These are phyloP conservation scores for Penicillium sp. DNA, from an alignment of 2,329 filamentous ascomycete species.

Conservation along the genomic window DNA sequence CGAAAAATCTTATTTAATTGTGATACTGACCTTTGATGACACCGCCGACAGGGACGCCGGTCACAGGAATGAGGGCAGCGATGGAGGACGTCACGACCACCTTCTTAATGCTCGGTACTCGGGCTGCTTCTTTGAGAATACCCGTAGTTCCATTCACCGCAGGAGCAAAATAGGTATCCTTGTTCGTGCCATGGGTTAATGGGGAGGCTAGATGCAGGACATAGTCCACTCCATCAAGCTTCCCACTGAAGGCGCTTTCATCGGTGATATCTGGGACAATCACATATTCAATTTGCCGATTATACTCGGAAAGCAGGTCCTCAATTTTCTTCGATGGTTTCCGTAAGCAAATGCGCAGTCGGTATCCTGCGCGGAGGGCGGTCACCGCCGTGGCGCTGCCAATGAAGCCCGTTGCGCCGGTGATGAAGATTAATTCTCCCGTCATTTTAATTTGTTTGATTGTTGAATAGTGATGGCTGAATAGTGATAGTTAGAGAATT, in stretches of 20 bases:
- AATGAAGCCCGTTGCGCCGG: slow-evolving; percentile 32
- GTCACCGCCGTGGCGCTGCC: slow-evolving; percentile 25
- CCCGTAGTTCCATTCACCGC: slow-evolving; percentile 26
- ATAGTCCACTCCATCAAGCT: slow-evolving; percentile 28
- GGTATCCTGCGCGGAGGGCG: slow-evolving; percentile 27
- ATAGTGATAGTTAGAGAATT: neutral
- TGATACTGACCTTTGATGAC: slow-evolving; percentile 21
- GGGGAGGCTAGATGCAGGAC: slow-evolving; percentile 33
- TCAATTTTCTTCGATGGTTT: slow-evolving; percentile 18
- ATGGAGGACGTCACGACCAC: slow-evolving; percentile 28
- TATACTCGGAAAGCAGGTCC: slow-evolving; percentile 15
- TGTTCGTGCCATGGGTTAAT: slow-evolving; percentile 20
- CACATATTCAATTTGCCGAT: slow-evolving; percentile 22
- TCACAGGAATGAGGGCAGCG: slow-evolving; percentile 22
- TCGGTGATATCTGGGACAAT: slow-evolving; percentile 24
- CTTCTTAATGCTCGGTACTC: slow-evolving; percentile 26
- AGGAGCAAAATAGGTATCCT: slow-evolving; percentile 24
- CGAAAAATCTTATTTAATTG: neutral
- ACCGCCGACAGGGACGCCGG: slow-evolving; percentile 22
- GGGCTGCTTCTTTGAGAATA: slow-evolving; percentile 22
- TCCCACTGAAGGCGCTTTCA: slow-evolving; percentile 15
- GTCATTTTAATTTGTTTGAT: neutral
- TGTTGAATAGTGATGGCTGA: too few species aligned
- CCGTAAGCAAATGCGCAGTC: slow-evolving; percentile 26
- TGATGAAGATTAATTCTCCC: slow-evolving; percentile 28